Evolutionary conservation across 352 stramenopile genomes (phyloP).

Genomic region (Blastocystis sp.): DNA sequence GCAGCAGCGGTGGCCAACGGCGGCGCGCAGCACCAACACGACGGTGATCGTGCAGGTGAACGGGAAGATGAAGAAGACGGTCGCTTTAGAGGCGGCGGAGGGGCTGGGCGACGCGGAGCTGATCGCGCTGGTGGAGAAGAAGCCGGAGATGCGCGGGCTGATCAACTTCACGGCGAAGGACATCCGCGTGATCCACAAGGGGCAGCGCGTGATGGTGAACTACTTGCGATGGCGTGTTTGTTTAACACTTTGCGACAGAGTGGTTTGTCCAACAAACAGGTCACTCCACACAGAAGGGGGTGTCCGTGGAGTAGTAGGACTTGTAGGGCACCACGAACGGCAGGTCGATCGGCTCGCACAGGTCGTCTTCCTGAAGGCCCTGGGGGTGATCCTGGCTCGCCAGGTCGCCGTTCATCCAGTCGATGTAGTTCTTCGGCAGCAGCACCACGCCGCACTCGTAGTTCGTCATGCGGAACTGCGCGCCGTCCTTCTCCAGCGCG

Average conservation of each 20-base stretch:
- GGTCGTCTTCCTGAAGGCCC: background rate
- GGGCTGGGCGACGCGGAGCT: background rate
- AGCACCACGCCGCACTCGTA: conserved; percentile 67
- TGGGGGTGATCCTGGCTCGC: background rate
- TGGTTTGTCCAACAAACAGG: background rate
- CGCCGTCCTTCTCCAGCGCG: conserved; percentile 26
- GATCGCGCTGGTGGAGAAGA: conserved; percentile 33
- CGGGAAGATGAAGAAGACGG: conserved; percentile 56
- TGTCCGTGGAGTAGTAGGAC: conserved; percentile 1
- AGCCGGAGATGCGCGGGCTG: conserved; percentile 10
- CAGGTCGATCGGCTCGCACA: conserved; percentile 22
- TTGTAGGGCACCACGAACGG: conserved; percentile 30
- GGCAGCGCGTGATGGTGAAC: conserved; percentile 20
- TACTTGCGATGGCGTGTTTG: background rate
- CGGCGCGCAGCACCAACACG: background rate
- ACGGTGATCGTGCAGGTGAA: conserved; percentile 59
- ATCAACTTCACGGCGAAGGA: conserved; percentile 16
- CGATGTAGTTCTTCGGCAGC: conserved; percentile 53
- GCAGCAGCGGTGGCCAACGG: conserved; percentile 17
- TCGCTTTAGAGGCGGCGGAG: background rate
- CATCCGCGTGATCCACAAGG: conserved; percentile 50
- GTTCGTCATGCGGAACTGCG: conserved; percentile 22
- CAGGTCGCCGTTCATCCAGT: conserved; percentile 54
- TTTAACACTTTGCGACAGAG: background rate
- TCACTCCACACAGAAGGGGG: conserved; percentile 1